Conservation (phyloP, 495 filamentous ascomycete species). For the Corynascus novoguineensis region DNA sequence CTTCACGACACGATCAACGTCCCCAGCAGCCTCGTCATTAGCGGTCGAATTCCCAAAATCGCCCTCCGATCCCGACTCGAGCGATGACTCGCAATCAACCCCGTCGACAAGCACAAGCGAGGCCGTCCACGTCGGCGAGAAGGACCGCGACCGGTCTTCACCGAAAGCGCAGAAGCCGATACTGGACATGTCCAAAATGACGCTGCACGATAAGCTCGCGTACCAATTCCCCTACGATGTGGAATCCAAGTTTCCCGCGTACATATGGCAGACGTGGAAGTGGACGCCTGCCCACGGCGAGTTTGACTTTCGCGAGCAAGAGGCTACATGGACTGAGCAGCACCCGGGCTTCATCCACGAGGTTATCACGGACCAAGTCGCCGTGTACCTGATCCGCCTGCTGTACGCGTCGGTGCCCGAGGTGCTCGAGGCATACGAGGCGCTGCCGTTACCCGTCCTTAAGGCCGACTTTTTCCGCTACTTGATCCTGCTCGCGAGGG, state of each 20-base stretch:
- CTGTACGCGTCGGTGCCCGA: conserved; percentile 86
- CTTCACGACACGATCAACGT: conserved; percentile 56
- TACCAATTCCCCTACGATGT: conserved; percentile 94
- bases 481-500: conserved; percentile 84
- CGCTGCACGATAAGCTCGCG: conserved; percentile 75
- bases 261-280: conserved; percentile 99
- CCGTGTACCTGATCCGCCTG: conserved; percentile 71
- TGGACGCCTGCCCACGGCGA: conserved; percentile 73
- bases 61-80: conserved; percentile 16
- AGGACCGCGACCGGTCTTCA: conserved; percentile 16
- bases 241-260: conserved; percentile 83
- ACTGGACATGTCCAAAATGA: conserved; percentile 52
- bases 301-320: conserved; percentile 73
- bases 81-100: conserved; percentile 23
- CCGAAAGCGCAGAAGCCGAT: conserved; percentile 41
- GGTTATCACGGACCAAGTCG: conserved; percentile 87
- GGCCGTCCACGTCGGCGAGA: conserved; percentile 16
- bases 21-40: conserved; percentile 20
- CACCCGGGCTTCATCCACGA: conserved; percentile 93
- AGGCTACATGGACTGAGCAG: conserved; percentile 85
- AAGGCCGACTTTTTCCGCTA: conserved; percentile 99
- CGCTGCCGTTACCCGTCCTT: conserved; percentile 78
- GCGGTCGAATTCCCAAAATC: conserved; percentile 27
- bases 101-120: conserved; percentile 10
- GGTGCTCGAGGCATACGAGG: conserved; percentile 84